phyloP scores from a whole-genome alignment of 495 filamentous ascomycete genomes.

The Penicillium bovifimosum region DNA sequence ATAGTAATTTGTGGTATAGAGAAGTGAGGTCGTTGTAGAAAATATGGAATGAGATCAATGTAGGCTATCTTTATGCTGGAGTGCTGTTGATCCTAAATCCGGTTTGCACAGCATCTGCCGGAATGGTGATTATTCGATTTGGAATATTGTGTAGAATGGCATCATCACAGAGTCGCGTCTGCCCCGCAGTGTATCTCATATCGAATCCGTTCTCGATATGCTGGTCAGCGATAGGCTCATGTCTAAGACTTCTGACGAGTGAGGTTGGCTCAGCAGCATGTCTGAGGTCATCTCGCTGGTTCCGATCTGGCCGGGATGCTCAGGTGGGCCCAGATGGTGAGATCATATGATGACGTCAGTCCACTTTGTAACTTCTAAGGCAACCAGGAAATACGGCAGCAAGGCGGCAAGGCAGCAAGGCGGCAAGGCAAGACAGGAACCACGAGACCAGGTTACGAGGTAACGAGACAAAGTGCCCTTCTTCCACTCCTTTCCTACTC shows the following conservation, averaged over 20 bases:
- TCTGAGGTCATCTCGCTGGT: slow-evolving; percentile 19
- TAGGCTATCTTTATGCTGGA: slow-evolving; percentile 6
- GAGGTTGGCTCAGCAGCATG: neutral
- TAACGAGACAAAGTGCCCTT: too few relatives aligned
- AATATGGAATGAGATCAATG: neutral
- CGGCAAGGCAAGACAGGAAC: too few relatives aligned
- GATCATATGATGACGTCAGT: slow-evolving; percentile 10
- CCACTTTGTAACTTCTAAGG: too few relatives aligned
- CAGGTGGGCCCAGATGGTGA: neutral
- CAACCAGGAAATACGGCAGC: neutral
- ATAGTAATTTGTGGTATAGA: too few relatives aligned
- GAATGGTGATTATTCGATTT: too few relatives aligned
- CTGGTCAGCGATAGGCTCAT: neutral
- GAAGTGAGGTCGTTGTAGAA: neutral
- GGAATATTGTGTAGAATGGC: neutral
- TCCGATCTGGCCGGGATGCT: neutral
- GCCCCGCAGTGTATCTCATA: slow-evolving; percentile 8
- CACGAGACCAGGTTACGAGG: too few relatives aligned
- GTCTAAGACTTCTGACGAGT: neutral
- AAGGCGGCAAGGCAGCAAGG: slow-evolving; percentile 1
- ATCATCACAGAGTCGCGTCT: slow-evolving; percentile 1
- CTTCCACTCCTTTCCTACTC: too few relatives aligned
- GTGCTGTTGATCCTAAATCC: neutral
- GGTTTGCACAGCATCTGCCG: too few relatives aligned
- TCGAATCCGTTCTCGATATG: neutral